Evolutionary conservation across 2,329 filamentous ascomycete species (phyloP), one percentile per base, ranked within the genome.

Genomic region (Arthroderma uncinatum): DNA sequence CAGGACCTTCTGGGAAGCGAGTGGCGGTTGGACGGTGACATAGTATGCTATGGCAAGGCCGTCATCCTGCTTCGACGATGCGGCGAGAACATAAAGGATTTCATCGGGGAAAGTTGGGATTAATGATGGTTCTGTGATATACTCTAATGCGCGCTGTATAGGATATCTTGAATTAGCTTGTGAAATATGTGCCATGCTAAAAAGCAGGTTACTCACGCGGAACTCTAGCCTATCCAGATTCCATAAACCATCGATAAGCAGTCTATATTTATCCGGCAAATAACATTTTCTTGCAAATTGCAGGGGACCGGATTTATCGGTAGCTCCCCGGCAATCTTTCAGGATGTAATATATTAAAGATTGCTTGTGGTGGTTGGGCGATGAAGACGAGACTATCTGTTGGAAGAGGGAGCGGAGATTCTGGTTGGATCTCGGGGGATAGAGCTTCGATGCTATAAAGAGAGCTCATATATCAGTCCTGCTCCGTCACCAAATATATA

Each of bases 271-370:
- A 57, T 79, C 77, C 1, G 89, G 87, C 54, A 94, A 77, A 61
- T 84, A 83, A 4, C 82, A 83, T 23, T 74, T 73, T 42, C 73
- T 71, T 14, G 84, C 82, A 63, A 92, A 89, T 36, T 79, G 76
- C 4, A 57, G 21, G 53, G 56, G 56, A 16, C 78, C 71, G 2
- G 78, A 76, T 19, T 77, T 76, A 54, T 79, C 76, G 28, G 74
- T 67, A 10, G 73, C 71, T 39, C 75, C 71, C 64, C 85, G 81
- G 66, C 86, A 81, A 68, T 94, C 88, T 65, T 89, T 84, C 2
- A 94, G 79, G 39, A 94, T 76, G 69, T 94, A 95, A 76, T 88
- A 94, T 62, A 94, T 77, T 52, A 93, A 79, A 16, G 89, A 88
- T 62, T 90, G 82, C 70, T 91, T 91, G 73, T 91, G 85, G 69